Conservation (phyloP, 148 eudicot genomes). For the Rhododendron molle region DNA sequence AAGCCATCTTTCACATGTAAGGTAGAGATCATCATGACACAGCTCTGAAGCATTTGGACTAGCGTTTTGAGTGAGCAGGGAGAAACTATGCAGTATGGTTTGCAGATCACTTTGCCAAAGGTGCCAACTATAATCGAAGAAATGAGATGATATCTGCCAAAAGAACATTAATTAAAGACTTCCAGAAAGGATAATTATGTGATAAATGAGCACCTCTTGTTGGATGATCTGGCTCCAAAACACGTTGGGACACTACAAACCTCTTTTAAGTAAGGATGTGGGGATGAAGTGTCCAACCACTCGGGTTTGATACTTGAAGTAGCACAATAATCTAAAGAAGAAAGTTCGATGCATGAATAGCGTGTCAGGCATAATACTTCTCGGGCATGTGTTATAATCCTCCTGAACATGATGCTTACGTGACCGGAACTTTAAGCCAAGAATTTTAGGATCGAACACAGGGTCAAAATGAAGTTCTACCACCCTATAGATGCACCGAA, state of each 20-base stretch:
- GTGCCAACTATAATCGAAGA: conserved; percentile 96
- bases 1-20: conserved; percentile 94
- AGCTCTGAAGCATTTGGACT: conserved; percentile 38
- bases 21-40: conserved; percentile 64
- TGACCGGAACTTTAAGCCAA: not conserved
- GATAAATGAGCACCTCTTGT: not conserved
- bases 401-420: not conserved
- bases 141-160: conserved; percentile 92
- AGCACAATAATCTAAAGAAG: not conserved
- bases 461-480: not conserved
- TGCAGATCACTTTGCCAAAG: conserved; percentile 93
- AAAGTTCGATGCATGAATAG: conserved; percentile 2
- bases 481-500: too few species aligned
- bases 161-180: conserved; percentile 17
- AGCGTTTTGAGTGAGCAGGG: conserved; percentile 47
- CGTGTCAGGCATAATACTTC: not conserved
- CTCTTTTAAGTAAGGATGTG: not conserved
- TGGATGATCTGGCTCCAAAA: not conserved
- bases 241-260: not conserved
- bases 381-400: not conserved
- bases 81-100: conserved; percentile 65
- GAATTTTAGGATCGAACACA: not conserved
- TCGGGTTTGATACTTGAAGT: not conserved
- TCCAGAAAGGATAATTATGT: not conserved
- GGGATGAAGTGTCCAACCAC: not conserved